Base-by-base conservation (phyloP, 1,284 basidiomycete genomes). In the Phylloboletellus chloephorus region DNA sequence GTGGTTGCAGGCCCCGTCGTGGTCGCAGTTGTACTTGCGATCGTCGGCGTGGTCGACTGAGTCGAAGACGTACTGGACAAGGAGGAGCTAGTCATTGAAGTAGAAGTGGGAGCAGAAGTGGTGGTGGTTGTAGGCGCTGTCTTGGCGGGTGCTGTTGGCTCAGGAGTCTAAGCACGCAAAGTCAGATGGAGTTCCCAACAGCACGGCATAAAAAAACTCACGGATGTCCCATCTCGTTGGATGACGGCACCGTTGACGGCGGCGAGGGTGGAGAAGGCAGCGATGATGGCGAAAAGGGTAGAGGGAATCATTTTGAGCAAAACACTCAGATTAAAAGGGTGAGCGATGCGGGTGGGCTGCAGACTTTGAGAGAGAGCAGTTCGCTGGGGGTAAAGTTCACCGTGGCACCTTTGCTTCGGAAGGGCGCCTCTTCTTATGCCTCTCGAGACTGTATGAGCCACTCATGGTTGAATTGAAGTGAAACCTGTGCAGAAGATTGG, bases 281-380 rank as follows among this genome's bases (percentile, higher is more conserved):
- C 6, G 1, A 39, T 38, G 3, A 53, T 1, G 5, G 39, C 26
- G 15, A 45, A 37, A 11, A 61, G 13, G 7, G 37, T 48, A 8
- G 55, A 39, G 2, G 42, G 37, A 22, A 63, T 23, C 60, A 56
- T 57, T 6, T 5, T 17, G 4, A 4, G 2, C 17, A 6, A 8
- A 4, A 4, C 3, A 0, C 5, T n/a, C n/a, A 32, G 29, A 12
- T 24, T 24, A 20, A 33, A 7, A 12, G 26, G 13, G n/a, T 22
- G 22, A n/a, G n/a, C n/a, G n/a, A n/a, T n/a, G n/a, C n/a, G n/a
- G n/a, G n/a, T n/a, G n/a, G n/a, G n/a, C n/a, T n/a, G n/a, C n/a
- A n/a, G n/a, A n/a, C n/a, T n/a, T 25, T 25, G 24, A 10, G 24
- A 12, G 11, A n/a, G 15, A 11, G 4, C 21, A 15, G 5, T 2